A percentile compares a stretch with the other conserved stretches of the same genome.
Evolutionary conservation across 192 early-diverging fungal species (phyloP).

Genomic region (Jimgerdemannia flammicorona): DNA sequence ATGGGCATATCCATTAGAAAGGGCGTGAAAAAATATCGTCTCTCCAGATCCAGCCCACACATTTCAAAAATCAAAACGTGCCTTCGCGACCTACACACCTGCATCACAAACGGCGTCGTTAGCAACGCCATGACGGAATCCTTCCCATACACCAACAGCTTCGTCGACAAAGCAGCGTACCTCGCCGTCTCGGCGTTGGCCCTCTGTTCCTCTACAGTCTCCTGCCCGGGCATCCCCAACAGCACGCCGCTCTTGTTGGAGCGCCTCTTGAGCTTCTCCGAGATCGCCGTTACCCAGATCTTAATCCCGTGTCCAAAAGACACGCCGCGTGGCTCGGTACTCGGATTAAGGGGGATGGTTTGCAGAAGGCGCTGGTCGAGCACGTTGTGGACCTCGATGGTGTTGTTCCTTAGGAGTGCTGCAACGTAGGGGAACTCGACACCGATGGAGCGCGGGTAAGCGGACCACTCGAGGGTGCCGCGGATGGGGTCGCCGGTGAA

Average conservation of each 20-base stretch:
- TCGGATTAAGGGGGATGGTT: conserved; percentile 33
- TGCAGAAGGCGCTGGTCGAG: conserved; percentile 61
- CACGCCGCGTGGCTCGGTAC: conserved; percentile 43
- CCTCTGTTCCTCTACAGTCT: not conserved
- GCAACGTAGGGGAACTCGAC: conserved; percentile 78
- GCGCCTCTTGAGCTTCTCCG: conserved; percentile 16
- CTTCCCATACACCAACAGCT: conserved; percentile 52
- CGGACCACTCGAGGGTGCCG: conserved; percentile 55
- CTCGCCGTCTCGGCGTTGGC: conserved; percentile 10
- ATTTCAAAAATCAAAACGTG: not conserved
- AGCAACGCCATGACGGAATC: conserved; percentile 57
- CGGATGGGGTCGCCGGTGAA: conserved; percentile 65
- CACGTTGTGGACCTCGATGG: conserved; percentile 75
- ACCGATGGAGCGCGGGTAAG: conserved; percentile 46
- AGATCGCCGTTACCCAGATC: conserved; percentile 42
- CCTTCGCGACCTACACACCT: conserved; percentile 31
- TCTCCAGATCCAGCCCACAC: not conserved
- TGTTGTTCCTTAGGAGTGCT: conserved; percentile 61
- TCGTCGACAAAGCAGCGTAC: conserved; percentile 37
- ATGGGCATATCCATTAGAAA: too few relatives aligned
- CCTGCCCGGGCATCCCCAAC: not conserved
- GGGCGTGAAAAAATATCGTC: too few relatives aligned
- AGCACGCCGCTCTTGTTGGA: not conserved
- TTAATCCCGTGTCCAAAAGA: conserved; percentile 47
- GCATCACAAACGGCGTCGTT: conserved; percentile 53